Conservation (phyloP, 805 yeast genomes). For the Cyberlindnera maritima region DNA sequence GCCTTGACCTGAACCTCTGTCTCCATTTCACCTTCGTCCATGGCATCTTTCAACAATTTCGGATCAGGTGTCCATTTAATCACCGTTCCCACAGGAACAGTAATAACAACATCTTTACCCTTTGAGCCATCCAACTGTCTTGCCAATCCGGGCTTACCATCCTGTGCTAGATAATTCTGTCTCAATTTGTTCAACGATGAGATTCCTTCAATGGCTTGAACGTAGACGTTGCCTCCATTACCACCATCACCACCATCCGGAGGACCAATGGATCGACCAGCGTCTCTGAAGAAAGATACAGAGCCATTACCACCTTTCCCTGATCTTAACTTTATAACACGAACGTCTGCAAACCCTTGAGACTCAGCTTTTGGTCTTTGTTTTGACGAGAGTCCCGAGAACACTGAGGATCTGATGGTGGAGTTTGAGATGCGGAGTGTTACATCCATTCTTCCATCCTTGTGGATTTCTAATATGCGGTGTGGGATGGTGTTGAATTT, state of each 20-base stretch:
- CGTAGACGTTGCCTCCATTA: conserved; percentile 80
- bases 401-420: conserved; percentile 33
- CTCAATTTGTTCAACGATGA: conserved; percentile 69
- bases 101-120: conserved; percentile 76
- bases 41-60: conserved; percentile 31
- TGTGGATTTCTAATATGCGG: conserved; percentile 5
- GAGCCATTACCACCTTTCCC: conserved; percentile 91
- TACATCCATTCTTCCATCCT: conserved; percentile 14
- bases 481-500: conserved; percentile 4
- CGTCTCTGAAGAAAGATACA: conserved; percentile 83
- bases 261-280: conserved; percentile 83
- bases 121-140: conserved; percentile 83
- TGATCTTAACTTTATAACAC: conserved; percentile 61
- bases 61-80: conserved; percentile 86
- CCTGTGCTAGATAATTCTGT: conserved; percentile 65
- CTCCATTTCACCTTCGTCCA: conserved; percentile 18
- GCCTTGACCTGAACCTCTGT: conserved; percentile 35
- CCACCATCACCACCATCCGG: conserved; percentile 99
- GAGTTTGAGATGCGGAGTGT: conserved; percentile 14
- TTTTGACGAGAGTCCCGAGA: conserved; percentile 33
- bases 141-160: conserved; percentile 69
- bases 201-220: conserved; percentile 73
- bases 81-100: conserved; percentile 90
- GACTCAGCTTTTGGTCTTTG: conserved; percentile 43
- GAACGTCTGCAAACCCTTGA: conserved; percentile 57